phyloP scores from a whole-genome alignment of 768 basidiomycete genomes.

The Tricholoma matsutake region DNA sequence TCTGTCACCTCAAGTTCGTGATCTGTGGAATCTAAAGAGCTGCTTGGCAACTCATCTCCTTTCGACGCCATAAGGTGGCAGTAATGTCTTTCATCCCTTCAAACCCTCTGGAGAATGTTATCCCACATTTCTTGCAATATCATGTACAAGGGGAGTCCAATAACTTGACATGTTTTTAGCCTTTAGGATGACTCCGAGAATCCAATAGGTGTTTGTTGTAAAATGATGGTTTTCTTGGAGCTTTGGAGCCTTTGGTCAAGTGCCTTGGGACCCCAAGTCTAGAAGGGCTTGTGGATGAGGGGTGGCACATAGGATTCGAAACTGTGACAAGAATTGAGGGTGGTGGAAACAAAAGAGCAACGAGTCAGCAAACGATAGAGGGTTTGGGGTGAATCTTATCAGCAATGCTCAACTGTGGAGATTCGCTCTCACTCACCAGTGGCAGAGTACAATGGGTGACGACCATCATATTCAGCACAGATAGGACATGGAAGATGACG shows the following conservation, averaged over 20 bases:
- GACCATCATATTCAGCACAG: too few species aligned
- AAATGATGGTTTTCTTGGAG: not conserved
- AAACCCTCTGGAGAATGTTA: too few species aligned
- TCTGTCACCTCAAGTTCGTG: not conserved
- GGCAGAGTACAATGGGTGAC: too few species aligned
- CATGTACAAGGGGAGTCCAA: not conserved
- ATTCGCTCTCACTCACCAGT: too few species aligned
- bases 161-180: not conserved
- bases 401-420: too few species aligned
- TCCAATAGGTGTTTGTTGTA: not conserved
- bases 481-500: too few species aligned
- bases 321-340: conserved; percentile 1
- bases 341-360: conserved; percentile 3
- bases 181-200: not conserved
- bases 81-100: not conserved
- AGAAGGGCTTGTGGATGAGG: not conserved
- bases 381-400: too few species aligned
- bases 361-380: not conserved
- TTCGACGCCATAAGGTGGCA: not conserved
- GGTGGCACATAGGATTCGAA: not conserved
- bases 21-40: not conserved
- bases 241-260: not conserved
- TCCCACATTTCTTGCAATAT: not conserved
- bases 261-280: not conserved
- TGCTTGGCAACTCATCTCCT: too few species aligned